A percentile compares a stretch with the other conserved stretches of the same genome.
Conservation (phyloP, 140 eudicot genomes). For the Flaveria floridana region DNA sequence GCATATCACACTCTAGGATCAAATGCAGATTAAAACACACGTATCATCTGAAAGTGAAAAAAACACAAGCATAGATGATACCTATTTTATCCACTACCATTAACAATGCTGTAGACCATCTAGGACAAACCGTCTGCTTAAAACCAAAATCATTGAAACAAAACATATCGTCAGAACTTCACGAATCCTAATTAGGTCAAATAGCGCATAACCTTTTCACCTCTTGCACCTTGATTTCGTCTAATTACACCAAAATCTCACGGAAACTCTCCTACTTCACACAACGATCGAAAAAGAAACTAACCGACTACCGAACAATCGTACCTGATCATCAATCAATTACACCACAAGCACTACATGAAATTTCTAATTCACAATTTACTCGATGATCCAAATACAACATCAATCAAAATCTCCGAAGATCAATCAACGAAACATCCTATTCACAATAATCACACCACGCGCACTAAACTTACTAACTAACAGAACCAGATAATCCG, state of each 20-base stretch:
- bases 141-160: not conserved
- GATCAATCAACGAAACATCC: not conserved
- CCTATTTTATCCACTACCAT: not conserved
- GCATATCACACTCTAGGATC: constrained; percentile 15
- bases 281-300: not conserved
- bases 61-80: constrained; percentile 13
- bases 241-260: not conserved
- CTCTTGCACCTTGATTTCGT: constrained; percentile 18
- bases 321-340: constrained; percentile 7
- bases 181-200: constrained; percentile 13
- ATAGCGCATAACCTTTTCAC: constrained; percentile 4
- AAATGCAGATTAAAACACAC: constrained; percentile 19
- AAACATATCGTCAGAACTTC: not conserved
- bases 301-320: not conserved
- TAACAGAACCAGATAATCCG: not conserved
- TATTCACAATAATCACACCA: too few relatives aligned
- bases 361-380: too few relatives aligned
- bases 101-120: constrained; percentile 21
- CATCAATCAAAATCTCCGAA: constrained; percentile 1
- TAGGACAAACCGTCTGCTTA: not conserved
- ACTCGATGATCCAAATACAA: not conserved
- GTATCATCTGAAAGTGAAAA: not conserved
- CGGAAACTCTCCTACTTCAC: not conserved
- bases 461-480: not conserved
- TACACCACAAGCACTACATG: not conserved